Evolutionary conservation across 176 grass and related monocot genomes (phyloP).

Genomic region (Aegilops bicornis): DNA sequence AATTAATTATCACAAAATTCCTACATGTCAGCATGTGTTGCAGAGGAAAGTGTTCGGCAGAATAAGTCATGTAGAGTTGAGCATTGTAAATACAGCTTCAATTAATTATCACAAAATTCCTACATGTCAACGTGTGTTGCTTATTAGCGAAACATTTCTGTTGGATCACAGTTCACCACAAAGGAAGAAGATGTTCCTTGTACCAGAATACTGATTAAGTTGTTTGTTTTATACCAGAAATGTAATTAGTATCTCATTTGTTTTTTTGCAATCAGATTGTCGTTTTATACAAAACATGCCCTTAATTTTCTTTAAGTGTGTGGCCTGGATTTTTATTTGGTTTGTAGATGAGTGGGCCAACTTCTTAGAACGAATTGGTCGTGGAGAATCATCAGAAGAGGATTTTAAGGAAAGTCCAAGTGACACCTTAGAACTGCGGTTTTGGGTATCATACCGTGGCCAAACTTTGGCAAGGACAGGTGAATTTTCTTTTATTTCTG

Average conservation of each 20-base stretch:
- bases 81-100: background rate
- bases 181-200: background rate
- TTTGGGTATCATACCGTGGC: conserved; percentile 96
- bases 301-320: background rate
- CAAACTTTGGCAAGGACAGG: conserved; percentile 99
- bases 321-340: background rate
- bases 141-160: background rate
- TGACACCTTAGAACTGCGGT: conserved; percentile 85
- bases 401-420: conserved; percentile 67
- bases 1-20: background rate
- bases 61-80: background rate
- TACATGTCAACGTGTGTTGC: background rate
- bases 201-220: background rate
- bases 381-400: conserved; percentile 61
- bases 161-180: background rate
- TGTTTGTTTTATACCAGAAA: background rate
- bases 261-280: background rate
- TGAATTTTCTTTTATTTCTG: conserved; percentile 30
- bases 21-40: background rate
- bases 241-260: background rate
- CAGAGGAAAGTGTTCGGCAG: background rate
- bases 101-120: background rate
- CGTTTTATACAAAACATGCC: background rate
- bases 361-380: conserved; percentile 89
- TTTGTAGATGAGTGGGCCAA: conserved; percentile 93